Evolutionary conservation across 163 green algal species (phyloP), one percentile per base, ranked within the genome.

Genomic region (Coccomyxa subellipsoidea): DNA sequence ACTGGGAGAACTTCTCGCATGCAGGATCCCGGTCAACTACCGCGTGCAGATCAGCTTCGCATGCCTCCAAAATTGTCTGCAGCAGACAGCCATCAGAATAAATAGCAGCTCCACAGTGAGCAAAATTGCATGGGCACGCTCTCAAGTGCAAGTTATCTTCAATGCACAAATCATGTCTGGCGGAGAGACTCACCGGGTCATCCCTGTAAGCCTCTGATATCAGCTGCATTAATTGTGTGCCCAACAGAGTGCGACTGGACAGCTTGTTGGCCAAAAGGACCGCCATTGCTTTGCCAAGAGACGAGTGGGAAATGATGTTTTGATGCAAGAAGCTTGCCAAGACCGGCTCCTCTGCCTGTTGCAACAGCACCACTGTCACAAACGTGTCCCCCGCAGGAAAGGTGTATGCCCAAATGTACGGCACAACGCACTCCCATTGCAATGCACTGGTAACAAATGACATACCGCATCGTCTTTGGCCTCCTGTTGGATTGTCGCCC

Each of bases 1-100:
- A 93, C 85, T 97, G 94, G 2, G 89, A 89, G 83, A 95, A 96
- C 12, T 91, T 91, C 34, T 95, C 89, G 85, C 96, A 99, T 18
- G 97, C 98, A 4, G 97, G 96, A 87, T 99, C 97, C 18, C 97
- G 90, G 27, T 99, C 96, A 8, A 90, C 80, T n/a, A 96, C 91
- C 2, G 96, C 97, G 84, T 97, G 88, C 72, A 97, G 80, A 79
- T 96, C 93, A 32, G 90, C 92, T 21, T 89, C 84, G 34, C 79
- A 87, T 6, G 88, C 88, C 69, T 94, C 88, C 27, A 94, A 59
- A 1, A 96, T 86, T 77, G 85, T 86, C 88, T 94, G 87, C 66
- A 85, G 21, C 69, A 69, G 69, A n/a, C n/a, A n/a, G n/a, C n/a
- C n/a, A n/a, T n/a, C n/a, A n/a, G n/a, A n/a, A n/a, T n/a, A n/a